Base-by-base conservation (phyloP, 1,139 yeast genomes). In the Wickerhamomyces sp. region DNA sequence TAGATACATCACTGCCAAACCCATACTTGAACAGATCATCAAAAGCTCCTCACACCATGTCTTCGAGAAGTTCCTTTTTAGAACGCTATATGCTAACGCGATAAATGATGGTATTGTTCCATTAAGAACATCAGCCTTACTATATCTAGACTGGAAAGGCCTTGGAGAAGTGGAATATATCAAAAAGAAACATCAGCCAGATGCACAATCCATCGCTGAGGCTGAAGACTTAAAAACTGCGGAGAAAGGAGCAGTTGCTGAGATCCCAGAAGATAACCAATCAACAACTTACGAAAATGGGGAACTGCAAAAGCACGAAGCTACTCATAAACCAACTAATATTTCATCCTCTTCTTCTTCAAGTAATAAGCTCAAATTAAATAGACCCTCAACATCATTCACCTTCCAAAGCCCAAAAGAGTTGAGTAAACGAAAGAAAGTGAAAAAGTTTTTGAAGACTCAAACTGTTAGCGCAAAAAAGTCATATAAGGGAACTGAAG, bases 91-190 rank as follows among this genome's bases (percentile, higher is more conserved):
- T 47, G 66, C 67, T 5, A 65, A 65, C 49, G 64, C 67, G n/a
- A 48, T 62, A 4, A 59, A 65, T 43, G 96, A 87, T 59, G 98
- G 97, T 0, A 89, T 92, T 40, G 98, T 92, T 0, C 97, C 98
- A 0, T 65, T 92, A 44, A 68, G 97, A 41, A 89, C 98, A 0
- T 78, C 96, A 0, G 84, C 96, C 0, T 63, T 92, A 40, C 63
- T 90, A 21, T 92, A 80, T 54, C 61, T 92, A 15, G 76, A 73
- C 59, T 87, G 88, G 86, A 68, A 67, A 39, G 84, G 81, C 6
- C 61, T 77, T 14, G 65, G 74, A 5, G 68, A 71, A 37, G 78
- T 79, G 3, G 67, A 65, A 15, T 58, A 59, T 27, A 67, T 74
- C 13, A 66, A 26, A 54, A 56, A 28, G 46, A 46, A 28, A n/a